These are phyloP conservation scores for Pleurotus eryngii DNA, from an alignment of 768 basidiomycete species.

Conservation along the genomic window DNA sequence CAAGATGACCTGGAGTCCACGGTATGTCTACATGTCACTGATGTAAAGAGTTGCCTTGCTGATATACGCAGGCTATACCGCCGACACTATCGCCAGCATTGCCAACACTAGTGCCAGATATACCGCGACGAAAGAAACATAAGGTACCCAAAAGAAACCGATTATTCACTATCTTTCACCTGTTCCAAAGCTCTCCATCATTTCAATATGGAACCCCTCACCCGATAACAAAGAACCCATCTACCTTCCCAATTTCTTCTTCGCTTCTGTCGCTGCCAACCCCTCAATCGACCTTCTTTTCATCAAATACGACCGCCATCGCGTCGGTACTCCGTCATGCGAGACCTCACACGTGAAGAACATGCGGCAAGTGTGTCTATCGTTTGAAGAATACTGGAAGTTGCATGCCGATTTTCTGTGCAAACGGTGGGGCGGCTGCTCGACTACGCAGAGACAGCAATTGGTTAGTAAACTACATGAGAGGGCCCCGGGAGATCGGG, in stretches of 20 bases:
- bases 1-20: too few relatives aligned
- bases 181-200: neutral
- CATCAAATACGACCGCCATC: slow-evolving; percentile 6
- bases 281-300: slow-evolving; percentile 8
- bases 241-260: slow-evolving; percentile 10
- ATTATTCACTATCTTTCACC: too few relatives aligned
- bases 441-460: neutral
- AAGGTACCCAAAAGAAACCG: too few relatives aligned
- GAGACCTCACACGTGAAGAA: neutral
- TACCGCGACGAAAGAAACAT: too few relatives aligned
- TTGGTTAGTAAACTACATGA: neutral
- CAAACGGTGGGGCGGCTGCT: slow-evolving; percentile 4
- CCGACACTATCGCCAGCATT: too few relatives aligned
- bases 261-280: slow-evolving; percentile 9
- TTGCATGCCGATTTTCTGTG: neutral
- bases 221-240: neutral
- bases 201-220: slow-evolving; percentile 7
- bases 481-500: neutral
- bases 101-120: too few relatives aligned
- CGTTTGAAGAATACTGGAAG: neutral
- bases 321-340: neutral
- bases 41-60: too few relatives aligned
- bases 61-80: too few relatives aligned
- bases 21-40: too few relatives aligned
- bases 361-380: neutral